phyloP scores from a whole-genome alignment of 352 stramenopile genomes.

The Globisporangium nagaii region DNA sequence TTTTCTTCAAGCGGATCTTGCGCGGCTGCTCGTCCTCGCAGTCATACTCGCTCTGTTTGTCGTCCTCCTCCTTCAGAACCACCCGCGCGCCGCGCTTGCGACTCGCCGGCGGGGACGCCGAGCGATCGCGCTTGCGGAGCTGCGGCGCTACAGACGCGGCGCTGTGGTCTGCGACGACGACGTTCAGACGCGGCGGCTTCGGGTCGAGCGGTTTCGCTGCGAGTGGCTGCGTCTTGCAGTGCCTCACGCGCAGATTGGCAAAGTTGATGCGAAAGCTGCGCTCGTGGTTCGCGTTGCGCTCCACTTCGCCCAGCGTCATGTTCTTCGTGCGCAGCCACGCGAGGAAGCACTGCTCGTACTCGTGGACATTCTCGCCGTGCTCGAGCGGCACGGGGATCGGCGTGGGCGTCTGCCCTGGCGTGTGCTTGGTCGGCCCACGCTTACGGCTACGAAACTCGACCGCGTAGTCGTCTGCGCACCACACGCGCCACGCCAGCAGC shows the following conservation, averaged over 20 bases:
- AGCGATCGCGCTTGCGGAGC: background rate
- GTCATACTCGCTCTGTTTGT: background rate
- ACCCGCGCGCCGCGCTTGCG: background rate
- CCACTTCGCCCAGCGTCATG: slow-evolving; percentile 4
- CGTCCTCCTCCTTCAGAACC: background rate
- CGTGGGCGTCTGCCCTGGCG: background rate
- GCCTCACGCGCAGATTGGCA: slow-evolving; percentile 5
- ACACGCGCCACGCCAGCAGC: slow-evolving; percentile 3
- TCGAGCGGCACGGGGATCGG: slow-evolving; percentile 14
- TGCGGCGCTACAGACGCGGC: background rate
- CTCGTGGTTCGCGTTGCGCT: slow-evolving; percentile 1
- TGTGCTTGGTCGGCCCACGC: background rate
- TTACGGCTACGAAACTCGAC: background rate
- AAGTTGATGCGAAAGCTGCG: slow-evolving; percentile 14
- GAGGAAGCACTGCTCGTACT: slow-evolving; percentile 15
- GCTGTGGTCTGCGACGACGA: background rate
- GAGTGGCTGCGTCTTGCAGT: background rate
- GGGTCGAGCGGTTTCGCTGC: no score
- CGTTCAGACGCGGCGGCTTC: background rate
- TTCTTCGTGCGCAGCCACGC: slow-evolving; percentile 6
- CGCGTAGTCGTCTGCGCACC: background rate
- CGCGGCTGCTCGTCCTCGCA: background rate
- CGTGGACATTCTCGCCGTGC: slow-evolving; percentile 6
- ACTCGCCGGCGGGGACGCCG: background rate
- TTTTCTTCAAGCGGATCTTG: slow-evolving; percentile 3